These are phyloP conservation scores for Fennellomyces sp. DNA, from an alignment of 371 early-diverging fungal species.

Conservation along the genomic window DNA sequence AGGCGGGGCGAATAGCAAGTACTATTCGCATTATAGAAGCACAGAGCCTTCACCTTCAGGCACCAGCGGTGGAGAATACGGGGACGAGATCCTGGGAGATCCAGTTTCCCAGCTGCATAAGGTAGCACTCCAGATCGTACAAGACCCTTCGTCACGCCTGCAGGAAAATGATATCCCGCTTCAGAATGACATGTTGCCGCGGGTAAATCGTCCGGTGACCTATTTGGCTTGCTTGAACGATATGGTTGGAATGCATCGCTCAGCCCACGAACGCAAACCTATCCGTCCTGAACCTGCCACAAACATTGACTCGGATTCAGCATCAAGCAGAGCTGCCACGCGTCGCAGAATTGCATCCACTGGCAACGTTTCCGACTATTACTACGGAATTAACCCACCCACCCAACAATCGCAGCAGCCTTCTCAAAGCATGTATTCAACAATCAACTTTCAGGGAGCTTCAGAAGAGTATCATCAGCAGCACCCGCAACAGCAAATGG, in stretches of 20 bases:
- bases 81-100: slow-evolving; percentile 42
- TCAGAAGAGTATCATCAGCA: not conserved
- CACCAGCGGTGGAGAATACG: slow-evolving; percentile 42
- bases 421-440: not conserved
- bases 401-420: not conserved
- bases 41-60: not conserved
- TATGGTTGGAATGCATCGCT: slow-evolving; percentile 26
- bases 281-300: not conserved
- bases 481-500: not conserved
- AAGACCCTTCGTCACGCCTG: slow-evolving; percentile 19
- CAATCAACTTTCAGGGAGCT: not conserved
- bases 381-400: not conserved
- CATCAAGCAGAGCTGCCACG: not conserved
- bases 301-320: not conserved
- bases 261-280: slow-evolving; percentile 9
- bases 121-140: slow-evolving; percentile 78
- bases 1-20: slow-evolving; percentile 40
- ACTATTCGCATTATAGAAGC: slow-evolving; percentile 3
- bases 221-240: slow-evolving; percentile 29
- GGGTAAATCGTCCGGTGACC: slow-evolving; percentile 6
- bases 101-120: slow-evolving; percentile 89
- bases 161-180: not conserved
- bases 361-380: not conserved
- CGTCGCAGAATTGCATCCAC: slow-evolving; percentile 12
- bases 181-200: slow-evolving; percentile 1